These are phyloP conservation scores for Linum usitatissimum DNA, from an alignment of 345 rosid genomes.

Conservation along the genomic window DNA sequence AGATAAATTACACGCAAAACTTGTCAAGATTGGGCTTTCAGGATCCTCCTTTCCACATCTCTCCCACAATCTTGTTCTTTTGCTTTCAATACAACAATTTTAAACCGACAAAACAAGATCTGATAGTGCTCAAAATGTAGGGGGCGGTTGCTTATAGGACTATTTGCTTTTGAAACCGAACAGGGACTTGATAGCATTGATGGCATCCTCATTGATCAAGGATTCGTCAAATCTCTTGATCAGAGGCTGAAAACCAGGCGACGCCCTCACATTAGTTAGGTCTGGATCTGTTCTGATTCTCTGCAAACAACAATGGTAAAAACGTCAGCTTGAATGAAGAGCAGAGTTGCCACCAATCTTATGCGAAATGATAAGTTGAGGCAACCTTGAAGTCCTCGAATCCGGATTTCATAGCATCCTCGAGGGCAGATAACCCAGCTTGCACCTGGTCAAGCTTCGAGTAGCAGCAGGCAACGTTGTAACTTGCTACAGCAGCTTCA, in stretches of 20 bases:
- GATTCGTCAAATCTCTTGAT: conserved; percentile 84
- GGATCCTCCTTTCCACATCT: too few relatives aligned
- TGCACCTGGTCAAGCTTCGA: conserved; percentile 88
- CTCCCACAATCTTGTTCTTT: too few relatives aligned
- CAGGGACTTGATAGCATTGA: conserved; percentile 82
- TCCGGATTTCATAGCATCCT: conserved; percentile 74
- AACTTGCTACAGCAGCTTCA: conserved; percentile 78
- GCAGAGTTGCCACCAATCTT: too few relatives aligned
- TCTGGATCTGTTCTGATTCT: conserved; percentile 88
- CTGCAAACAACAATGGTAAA: conserved; percentile 29
- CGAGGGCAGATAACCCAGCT: conserved; percentile 86
- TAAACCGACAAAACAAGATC: too few relatives aligned
- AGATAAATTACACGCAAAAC: too few relatives aligned
- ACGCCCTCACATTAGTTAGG: conserved; percentile 45
- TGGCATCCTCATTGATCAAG: conserved; percentile 85
- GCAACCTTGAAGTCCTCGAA: conserved; percentile 85
- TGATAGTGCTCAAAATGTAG: background rate
- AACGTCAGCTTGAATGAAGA: too few relatives aligned
- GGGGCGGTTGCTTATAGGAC: background rate
- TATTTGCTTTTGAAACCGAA: conserved; percentile 76
- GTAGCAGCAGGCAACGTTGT: conserved; percentile 93
- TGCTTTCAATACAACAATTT: too few relatives aligned
- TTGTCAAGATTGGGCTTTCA: too few relatives aligned
- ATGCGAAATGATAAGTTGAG: too few relatives aligned
- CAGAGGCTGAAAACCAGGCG: conserved; percentile 53